Evolutionary conservation across 2,329 filamentous ascomycete genomes (phyloP).

Genomic region (Amesomyces nigricolor): DNA sequence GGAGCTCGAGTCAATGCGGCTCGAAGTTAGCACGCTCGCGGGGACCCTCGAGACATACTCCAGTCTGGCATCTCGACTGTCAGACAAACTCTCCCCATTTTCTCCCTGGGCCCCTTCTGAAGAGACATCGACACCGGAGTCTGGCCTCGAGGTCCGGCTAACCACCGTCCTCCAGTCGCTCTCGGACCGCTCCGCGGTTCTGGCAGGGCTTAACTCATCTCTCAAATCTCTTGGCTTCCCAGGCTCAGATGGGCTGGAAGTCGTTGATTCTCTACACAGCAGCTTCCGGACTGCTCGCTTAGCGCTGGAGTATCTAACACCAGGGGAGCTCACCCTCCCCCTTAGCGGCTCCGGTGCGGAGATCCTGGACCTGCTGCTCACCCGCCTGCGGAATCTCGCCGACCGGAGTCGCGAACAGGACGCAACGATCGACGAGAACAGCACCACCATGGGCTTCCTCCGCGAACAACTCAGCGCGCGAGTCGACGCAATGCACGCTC

Average conservation of each 20-base stretch:
- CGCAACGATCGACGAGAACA: conserved; percentile 55
- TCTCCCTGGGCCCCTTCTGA: conserved; percentile 23
- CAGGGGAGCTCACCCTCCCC: conserved; percentile 51
- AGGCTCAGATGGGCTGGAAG: conserved; percentile 42
- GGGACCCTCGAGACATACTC: conserved; percentile 44
- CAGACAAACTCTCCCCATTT: conserved; percentile 34
- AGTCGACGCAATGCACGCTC: conserved; percentile 45
- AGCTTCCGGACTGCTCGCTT: conserved; percentile 53
- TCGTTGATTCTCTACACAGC: conserved; percentile 42
- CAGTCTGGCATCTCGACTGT: conserved; percentile 35
- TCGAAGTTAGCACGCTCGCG: conserved; percentile 45
- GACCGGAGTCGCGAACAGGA: conserved; percentile 44
- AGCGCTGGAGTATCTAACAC: conserved; percentile 57
- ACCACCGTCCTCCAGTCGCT: conserved; percentile 40
- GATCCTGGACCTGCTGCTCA: conserved; percentile 51
- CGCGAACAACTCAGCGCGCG: conserved; percentile 53
- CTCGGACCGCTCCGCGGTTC: conserved; percentile 44
- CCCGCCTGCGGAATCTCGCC: conserved; percentile 44
- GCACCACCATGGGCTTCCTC: conserved; percentile 46
- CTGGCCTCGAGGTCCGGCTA: conserved; percentile 40
- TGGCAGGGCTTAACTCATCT: conserved; percentile 40
- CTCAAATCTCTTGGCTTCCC: conserved; percentile 49
- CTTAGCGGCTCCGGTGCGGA: conserved; percentile 48
- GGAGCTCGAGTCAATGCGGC: conserved; percentile 44
- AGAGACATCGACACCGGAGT: conserved; percentile 22